phyloP scores from a whole-genome alignment of 2,329 filamentous ascomycete species.

The Fusarium phyllophilum region DNA sequence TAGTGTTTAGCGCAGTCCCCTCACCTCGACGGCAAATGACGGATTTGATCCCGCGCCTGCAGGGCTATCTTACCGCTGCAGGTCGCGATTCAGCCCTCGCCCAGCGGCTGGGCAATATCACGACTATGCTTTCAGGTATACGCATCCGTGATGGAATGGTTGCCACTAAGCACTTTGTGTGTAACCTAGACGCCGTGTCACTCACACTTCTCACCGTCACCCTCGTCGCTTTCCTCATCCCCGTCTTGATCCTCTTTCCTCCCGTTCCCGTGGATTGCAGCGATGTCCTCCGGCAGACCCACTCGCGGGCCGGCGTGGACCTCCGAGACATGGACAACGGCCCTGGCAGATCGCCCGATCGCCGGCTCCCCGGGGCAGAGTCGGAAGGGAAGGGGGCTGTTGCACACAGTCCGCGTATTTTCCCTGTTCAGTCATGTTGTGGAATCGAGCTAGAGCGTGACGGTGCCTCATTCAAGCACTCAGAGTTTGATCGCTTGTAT shows the following conservation, averaged over 20 bases:
- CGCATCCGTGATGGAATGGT: conserved; percentile 16
- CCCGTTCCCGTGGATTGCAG: conserved; percentile 62
- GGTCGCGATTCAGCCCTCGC: conserved; percentile 28
- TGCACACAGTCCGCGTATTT: conserved; percentile 76
- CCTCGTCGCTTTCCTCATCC: conserved; percentile 61
- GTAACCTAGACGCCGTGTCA: conserved; percentile 45
- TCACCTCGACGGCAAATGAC: conserved; percentile 15
- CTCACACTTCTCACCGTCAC: conserved; percentile 57
- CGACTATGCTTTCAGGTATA: conserved; percentile 33
- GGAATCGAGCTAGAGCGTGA: conserved; percentile 77
- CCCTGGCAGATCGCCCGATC: conserved; percentile 38
- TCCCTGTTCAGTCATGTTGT: conserved; percentile 84
- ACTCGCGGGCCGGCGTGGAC: conserved; percentile 58
- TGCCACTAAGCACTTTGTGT: conserved; percentile 33
- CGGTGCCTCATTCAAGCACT: conserved; percentile 73
- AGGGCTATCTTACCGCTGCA: conserved; percentile 28
- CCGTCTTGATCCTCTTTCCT: conserved; percentile 65
- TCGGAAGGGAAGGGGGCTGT: conserved; percentile 35
- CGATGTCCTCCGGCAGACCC: conserved; percentile 66
- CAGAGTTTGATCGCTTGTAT: conserved; percentile 85
- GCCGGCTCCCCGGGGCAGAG: conserved; percentile 34
- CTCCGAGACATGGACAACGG: conserved; percentile 52
- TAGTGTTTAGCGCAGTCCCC: background rate
- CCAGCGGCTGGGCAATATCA: conserved; percentile 32
- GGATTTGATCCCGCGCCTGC: conserved; percentile 24